These are phyloP conservation scores for Zymoseptoria crescenta DNA, from an alignment of 2,329 filamentous ascomycete species.

Conservation along the genomic window DNA sequence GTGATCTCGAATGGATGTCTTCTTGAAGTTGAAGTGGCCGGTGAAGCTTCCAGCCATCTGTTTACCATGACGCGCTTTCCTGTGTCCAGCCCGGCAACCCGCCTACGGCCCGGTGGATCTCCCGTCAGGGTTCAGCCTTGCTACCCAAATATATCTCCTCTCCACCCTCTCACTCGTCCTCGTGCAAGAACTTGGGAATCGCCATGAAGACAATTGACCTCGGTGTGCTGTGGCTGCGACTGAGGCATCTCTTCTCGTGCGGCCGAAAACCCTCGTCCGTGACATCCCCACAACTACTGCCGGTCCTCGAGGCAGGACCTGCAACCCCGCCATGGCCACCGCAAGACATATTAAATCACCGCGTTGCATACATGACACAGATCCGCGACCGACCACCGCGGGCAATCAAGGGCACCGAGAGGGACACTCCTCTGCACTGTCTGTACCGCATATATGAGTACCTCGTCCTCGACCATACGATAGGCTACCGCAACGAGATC, in stretches of 20 bases:
- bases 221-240: neutral
- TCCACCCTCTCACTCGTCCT: neutral
- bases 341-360: conserved; percentile 2
- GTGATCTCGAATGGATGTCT: neutral
- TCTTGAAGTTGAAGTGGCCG: neutral
- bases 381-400: conserved; percentile 1
- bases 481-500: conserved; percentile 5
- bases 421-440: neutral
- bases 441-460: conserved; percentile 4
- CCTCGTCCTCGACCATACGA: conserved; percentile 4
- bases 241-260: neutral
- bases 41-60: neutral
- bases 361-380: conserved; percentile 2
- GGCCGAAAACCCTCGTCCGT: neutral
- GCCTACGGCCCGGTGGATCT: neutral
- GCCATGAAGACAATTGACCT: neutral
- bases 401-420: neutral
- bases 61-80: neutral
- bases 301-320: neutral
- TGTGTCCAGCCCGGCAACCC: neutral
- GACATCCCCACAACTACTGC: neutral
- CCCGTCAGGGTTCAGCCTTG: neutral
- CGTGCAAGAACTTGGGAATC: neutral
- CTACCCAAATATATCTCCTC: too few relatives aligned
- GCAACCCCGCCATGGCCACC: conserved; percentile 1